Evolutionary conservation across 495 filamentous ascomycete genomes (phyloP), one percentile per base, ranked within the genome.

Genomic region (Mytilinidion resinicola): DNA sequence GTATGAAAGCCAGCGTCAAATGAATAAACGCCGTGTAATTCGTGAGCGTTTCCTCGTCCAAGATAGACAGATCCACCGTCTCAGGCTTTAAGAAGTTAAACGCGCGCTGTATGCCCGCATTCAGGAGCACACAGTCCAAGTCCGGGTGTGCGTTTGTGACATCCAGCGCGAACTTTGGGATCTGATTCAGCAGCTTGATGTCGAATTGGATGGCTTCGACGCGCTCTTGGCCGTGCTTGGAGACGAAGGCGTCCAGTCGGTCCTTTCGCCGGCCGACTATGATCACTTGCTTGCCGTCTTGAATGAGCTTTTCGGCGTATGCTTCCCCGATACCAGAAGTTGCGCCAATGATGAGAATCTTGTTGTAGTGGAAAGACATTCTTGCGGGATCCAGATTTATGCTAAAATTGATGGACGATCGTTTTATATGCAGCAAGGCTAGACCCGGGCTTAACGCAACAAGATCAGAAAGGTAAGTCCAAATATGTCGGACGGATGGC

Each of bases 291-390:
- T 77, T 76, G 25, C 82, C 85, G 51, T 80, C 77, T 21, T 79
- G 67, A 14, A 90, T 74, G 59, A 90, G 69, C 55, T 79, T 82
- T 56, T 78, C 77, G 3, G 86, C 83, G 25, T 91, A 72, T 0
- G 82, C 84, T 21, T 74, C 67, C 48, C 88, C 87, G 58, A 91
- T 89, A 55, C 87, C 86, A 15, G 80, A 80, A 11, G 86, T 89
- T 38, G 85, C 86, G 25, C 88, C 86, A 51, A 89, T 76, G 55
- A 90, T 64, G 17, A 90, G 82, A 34, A 88, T 80, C 55, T 80
- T 85, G 58, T 85, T 84, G 70, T 88, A 89, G 0, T 76, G 73
- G 65, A 85, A 84, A 3, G 78, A 57, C 81, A 30, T 30, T 30
- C 3, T 30, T 30, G 25, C 6, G 25, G 6, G 2, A 6, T 30